Base-by-base conservation (phyloP, 495 filamentous ascomycete genomes). In the Aspergillus baeticus region DNA sequence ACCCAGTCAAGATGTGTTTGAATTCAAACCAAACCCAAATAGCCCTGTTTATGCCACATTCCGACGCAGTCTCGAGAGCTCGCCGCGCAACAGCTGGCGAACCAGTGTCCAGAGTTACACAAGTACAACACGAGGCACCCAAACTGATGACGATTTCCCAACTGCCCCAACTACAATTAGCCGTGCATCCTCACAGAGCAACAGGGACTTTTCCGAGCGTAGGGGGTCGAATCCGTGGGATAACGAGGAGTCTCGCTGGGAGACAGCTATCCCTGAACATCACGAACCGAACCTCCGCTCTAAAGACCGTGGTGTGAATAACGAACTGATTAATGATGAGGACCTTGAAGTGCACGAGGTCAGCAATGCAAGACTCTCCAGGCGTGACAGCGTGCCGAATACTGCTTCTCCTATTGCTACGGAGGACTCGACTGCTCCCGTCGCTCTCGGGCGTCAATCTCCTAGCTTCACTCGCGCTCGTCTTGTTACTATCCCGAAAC, bases 1-100 rank as follows among this genome's bases (percentile, higher is more conserved):
- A 35, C 88, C 91, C 15, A 80, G 77, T 29, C 86, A 81, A 69
- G 88, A 87, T 18, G 81, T 84, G 54, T 95, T 96, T 69, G 87
- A 91, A 64, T 96, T 86, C 75, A 82, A 84, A 55, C 90, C 90
- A 17, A 85, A 78, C 43, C 86, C 88, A 0, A 82, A 79, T 23
- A 94, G 90, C 67, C 90, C 92, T 6, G 74, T 90, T n/a, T 93
- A 81, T 66, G 69, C 73, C 21, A 82, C 80, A 50, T 91, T 86
- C 62, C 84, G 87, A 50, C 82, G 81, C 62, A 92, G 89, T 65
- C 73, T 85, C 22, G 89, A 94, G 56, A 79, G 78, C 59, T 72
- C 70, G 39, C 64, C 71, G 18, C 70, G 75, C 21, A 72, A 75
- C 52, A 89, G 87, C 68, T 88, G 88, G 70, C 77, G 87, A 11